Conservation (phyloP, 352 stramenopile genomes). For the Phytophthora ohioensis region DNA sequence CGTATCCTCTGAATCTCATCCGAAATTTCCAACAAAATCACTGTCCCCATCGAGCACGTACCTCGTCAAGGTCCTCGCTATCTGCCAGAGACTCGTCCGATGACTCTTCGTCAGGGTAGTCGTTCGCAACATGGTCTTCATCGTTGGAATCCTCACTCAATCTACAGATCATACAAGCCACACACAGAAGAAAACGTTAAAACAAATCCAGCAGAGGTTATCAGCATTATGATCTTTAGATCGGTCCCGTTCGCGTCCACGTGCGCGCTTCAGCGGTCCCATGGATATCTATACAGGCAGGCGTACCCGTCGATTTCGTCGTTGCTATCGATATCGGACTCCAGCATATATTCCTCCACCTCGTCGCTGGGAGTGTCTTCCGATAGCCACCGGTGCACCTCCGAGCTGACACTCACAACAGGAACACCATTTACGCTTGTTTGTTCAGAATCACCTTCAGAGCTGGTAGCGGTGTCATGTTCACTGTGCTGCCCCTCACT, state of each 20-base stretch:
- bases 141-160: slow-evolving; percentile 88
- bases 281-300: slow-evolving; percentile 47
- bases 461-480: slow-evolving; percentile 14
- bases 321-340: slow-evolving; percentile 79
- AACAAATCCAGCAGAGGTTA: slow-evolving; percentile 33
- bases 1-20: slow-evolving; percentile 14
- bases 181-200: slow-evolving; percentile 31
- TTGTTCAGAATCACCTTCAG: slow-evolving; percentile 28
- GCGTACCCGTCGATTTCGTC: slow-evolving; percentile 71
- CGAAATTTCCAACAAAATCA: slow-evolving; percentile 6
- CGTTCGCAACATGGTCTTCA: slow-evolving; percentile 79
- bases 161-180: slow-evolving; percentile 40
- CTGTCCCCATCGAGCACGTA: slow-evolving; percentile 15
- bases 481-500: slow-evolving; percentile 41
- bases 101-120: slow-evolving; percentile 88
- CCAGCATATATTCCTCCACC: slow-evolving; percentile 82
- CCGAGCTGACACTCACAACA: slow-evolving; percentile 76
- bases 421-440: slow-evolving; percentile 42
- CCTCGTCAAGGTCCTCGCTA: slow-evolving; percentile 51
- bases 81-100: slow-evolving; percentile 46
- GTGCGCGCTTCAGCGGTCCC: slow-evolving; percentile 32
- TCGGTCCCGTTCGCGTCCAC: slow-evolving; percentile 15
- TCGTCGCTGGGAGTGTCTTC: slow-evolving; percentile 66
- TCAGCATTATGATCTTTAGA: slow-evolving; percentile 43
- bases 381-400: slow-evolving; percentile 81